Evolutionary conservation across 176 grass and related monocot species (phyloP).

Genomic region (Hordeum marinum): DNA sequence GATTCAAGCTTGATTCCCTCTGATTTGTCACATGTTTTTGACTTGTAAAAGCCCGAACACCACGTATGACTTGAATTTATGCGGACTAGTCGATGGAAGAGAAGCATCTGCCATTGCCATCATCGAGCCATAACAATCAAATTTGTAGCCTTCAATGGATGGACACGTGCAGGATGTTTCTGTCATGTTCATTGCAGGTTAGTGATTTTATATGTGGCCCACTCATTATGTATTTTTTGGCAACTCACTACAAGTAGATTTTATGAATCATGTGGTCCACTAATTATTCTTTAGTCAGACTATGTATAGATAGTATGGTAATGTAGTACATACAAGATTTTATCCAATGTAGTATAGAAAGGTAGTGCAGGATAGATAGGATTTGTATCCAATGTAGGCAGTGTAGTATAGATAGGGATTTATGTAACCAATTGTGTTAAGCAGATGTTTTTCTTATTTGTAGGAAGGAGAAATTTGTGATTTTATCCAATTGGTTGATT

Average conservation of each 20-base stretch:
- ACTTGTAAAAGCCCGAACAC: not conserved
- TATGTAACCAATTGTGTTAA: too few relatives aligned
- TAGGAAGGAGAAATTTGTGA: not conserved
- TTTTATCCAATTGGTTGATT: not conserved
- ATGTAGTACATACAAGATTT: too few relatives aligned
- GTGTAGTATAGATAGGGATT: too few relatives aligned
- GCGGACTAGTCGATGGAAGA: not conserved
- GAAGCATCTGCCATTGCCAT: not conserved
- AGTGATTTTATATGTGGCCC: too few relatives aligned
- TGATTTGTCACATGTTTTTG: not conserved
- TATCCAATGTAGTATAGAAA: too few relatives aligned
- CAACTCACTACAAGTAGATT: too few relatives aligned
- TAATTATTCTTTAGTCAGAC: too few relatives aligned
- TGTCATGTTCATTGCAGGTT: not conserved
- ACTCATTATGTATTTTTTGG: too few relatives aligned
- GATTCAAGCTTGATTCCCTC: not conserved
- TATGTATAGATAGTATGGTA: too few relatives aligned
- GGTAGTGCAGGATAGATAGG: too few relatives aligned
- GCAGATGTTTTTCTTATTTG: not conserved
- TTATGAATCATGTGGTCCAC: too few relatives aligned
- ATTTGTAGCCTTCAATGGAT: not conserved
- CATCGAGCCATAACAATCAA: not conserved
- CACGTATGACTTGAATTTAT: not conserved
- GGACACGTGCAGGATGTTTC: not conserved
- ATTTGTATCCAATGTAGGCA: too few relatives aligned